Evolutionary conservation across 179 eudicot genomes (phyloP), one percentile per base, ranked within the genome.

Genomic region (Carnegiea gigantea): DNA sequence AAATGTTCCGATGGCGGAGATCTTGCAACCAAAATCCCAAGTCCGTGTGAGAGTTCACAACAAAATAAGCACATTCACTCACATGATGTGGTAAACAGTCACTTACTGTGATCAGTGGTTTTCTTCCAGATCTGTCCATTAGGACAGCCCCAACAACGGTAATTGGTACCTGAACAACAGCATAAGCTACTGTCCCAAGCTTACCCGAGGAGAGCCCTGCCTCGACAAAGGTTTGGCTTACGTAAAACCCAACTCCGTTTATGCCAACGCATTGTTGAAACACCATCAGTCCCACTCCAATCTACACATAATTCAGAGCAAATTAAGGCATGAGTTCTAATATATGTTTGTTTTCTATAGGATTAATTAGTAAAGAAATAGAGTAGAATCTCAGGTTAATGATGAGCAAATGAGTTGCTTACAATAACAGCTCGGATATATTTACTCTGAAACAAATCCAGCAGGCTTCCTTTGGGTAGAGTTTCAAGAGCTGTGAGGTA

Each of bases 261-360:
- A 91, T 92, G 71, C 98, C 98, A 76, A 89, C 93, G 83, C 89
- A 86, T 86, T 95, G 98, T 81, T 95, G 98, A 82, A 90, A 92
- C 30, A 89, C 86, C 98, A 95, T 93, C 71, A 95, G 71, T 81
- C 94, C 97, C 23, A 92, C 93, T 64, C 91, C 97, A 73, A 95
- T 88, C 98, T 95, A 73, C 26, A 72, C 23, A 57, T 44, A 54
- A 18, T 5, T 26, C 24, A 13, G 40, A 17, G 48, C 20, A 8
- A 38, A 15, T 46, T 26, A 4, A 14, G 59, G n/a, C 11, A n/a
- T 23, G 28, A 62, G 68, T 54, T 54, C 15, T 54, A 3, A 40
- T 40, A 40, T 15, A 54, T 20, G 20, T 4, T 54, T 54, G 62
- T 40, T n/a, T 62, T n/a, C 26, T 23, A 62, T 26, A 10, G n/a